Evolutionary conservation across 2,329 filamentous ascomycete genomes (phyloP), one percentile per base, ranked within the genome.

Genomic region (Alternaria brassicicola): DNA sequence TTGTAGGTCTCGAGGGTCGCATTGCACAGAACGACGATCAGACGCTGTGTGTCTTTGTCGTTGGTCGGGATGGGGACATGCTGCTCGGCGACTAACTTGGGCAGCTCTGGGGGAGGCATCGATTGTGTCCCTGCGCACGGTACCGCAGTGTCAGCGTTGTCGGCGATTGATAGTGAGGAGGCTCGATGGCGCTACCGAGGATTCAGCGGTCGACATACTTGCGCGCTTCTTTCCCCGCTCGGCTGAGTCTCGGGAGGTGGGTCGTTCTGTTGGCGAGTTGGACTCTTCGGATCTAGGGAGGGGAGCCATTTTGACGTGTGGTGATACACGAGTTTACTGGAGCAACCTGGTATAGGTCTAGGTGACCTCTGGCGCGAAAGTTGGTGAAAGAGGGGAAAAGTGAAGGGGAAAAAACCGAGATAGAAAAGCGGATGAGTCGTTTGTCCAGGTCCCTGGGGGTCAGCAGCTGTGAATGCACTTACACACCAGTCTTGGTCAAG

Each of bases 1-100:
- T 96, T 96, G 85, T 97, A 98, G 1, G 95, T 99, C 80, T 99
- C 95, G 67, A 99, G 87, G 72, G 93, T 97, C 63, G 95, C 95
- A 84, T 98, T 96, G 66, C 93, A 97, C 48, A 99, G 86, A 38
- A 99, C 93, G 53, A 99, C 95, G 66, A 99, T 97, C 67, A 99
- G 83, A 57, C 95, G 86, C 79, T 94, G 89, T 13, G 91, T 90
- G 78, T 96, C 90, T 80, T 97, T 97, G 80, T 99, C 95, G 69
- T 86, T 89, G 15, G 88, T 82, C 10, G 93, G 82, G 65, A 99
- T 97, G 25, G 94, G 89, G 12, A 88, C 85, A 74, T 95, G 90
- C 78, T 98, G 94, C 79, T 98, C 94, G 39, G 95, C 94, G 45
- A 97, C 92, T 50, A 99, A 87, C 76, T 94, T 91, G 7, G 95